Percentiles rank a stretch among this genome's conserved stretches.
Evolutionary conservation across 2,329 filamentous ascomycete genomes (phyloP).

Genomic region (Pseudogymnoascus sp.): DNA sequence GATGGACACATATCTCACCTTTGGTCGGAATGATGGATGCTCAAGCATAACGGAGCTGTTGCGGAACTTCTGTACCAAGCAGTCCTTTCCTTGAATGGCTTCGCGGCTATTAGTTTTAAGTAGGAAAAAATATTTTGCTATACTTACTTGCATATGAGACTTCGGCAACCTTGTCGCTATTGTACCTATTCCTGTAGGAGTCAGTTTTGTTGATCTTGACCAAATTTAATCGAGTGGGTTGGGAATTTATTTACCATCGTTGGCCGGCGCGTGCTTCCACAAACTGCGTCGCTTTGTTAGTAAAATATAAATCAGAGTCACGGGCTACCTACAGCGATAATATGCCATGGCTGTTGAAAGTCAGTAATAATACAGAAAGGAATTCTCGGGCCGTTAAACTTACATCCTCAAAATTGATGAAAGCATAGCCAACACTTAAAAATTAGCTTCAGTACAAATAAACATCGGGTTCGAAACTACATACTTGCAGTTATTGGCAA

Average conservation of each 20-base stretch:
- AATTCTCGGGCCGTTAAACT: constrained; percentile 28
- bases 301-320: constrained; percentile 12
- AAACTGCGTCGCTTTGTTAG: constrained; percentile 46
- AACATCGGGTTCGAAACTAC: constrained; percentile 26
- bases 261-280: constrained; percentile 61
- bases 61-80: constrained; percentile 86
- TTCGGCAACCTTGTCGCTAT: constrained; percentile 76
- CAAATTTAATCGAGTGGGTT: constrained; percentile 5
- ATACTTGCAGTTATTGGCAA: constrained; percentile 75
- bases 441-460: constrained; percentile 25
- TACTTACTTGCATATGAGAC: constrained; percentile 88
- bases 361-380: constrained; percentile 29
- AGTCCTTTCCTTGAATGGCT: constrained; percentile 90
- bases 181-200: constrained; percentile 61
- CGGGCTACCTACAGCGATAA: constrained; percentile 54
- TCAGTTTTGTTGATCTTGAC: background rate
- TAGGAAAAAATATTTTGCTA: background rate
- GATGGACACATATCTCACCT: constrained; percentile 41
- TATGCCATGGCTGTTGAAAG: constrained; percentile 53
- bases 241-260: constrained; percentile 45
- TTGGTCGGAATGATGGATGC: constrained; percentile 70
- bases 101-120: constrained; percentile 22
- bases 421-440: constrained; percentile 83
- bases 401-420: constrained; percentile 86
- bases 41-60: constrained; percentile 97